These are phyloP conservation scores for Talaromyces sp. DNA, from an alignment of 2,329 filamentous ascomycete species.

Conservation along the genomic window DNA sequence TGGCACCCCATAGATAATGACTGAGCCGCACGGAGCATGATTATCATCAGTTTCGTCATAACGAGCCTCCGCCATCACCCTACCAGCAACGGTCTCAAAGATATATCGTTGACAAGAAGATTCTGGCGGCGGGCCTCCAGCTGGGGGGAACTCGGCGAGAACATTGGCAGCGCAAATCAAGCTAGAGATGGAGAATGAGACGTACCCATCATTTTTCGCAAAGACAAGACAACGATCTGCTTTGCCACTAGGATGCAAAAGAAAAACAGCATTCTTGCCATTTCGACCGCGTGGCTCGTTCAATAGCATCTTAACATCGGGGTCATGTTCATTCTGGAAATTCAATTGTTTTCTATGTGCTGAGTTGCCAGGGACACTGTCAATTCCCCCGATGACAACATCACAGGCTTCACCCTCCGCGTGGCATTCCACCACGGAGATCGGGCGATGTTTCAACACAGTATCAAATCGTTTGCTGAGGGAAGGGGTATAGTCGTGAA, in stretches of 20 bases:
- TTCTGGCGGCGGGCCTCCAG: background rate
- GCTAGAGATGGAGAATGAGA: slow-evolving; percentile 6
- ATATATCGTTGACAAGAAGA: background rate
- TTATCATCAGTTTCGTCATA: background rate
- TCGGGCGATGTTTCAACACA: background rate
- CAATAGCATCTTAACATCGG: background rate
- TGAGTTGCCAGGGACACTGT: background rate
- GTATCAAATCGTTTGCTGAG: background rate
- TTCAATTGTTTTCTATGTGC: slow-evolving; percentile 1
- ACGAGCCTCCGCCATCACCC: background rate
- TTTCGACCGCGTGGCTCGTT: slow-evolving; percentile 6
- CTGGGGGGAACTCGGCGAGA: background rate
- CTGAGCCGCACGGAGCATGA: background rate
- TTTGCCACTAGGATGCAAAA: background rate
- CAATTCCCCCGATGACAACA: slow-evolving; percentile 3
- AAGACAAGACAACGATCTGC: background rate
- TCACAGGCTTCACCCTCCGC: slow-evolving; percentile 8
- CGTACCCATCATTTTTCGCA: slow-evolving; percentile 3
- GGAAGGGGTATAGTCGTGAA: background rate
- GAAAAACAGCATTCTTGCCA: slow-evolving; percentile 2
- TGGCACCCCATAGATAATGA: slow-evolving; percentile 6
- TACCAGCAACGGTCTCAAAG: slow-evolving; percentile 8
- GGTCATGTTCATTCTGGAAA: slow-evolving; percentile 1
- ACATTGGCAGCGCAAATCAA: slow-evolving; percentile 2
- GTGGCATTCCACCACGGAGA: slow-evolving; percentile 4